phyloP scores from a whole-genome alignment of 106 monocot species.

The Apostasia shenzhenica region DNA sequence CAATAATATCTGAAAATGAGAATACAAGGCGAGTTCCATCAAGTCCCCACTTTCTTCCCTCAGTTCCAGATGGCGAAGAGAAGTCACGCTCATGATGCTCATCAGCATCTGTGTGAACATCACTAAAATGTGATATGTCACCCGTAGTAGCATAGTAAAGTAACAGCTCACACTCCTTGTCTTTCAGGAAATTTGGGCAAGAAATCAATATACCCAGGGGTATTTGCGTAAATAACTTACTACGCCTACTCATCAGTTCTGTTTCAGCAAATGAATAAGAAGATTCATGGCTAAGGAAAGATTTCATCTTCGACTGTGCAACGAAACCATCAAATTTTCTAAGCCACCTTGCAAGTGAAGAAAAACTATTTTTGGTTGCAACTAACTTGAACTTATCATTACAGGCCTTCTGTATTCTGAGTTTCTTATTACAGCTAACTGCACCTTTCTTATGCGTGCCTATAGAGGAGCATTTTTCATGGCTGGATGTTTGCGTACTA shows the following conservation, averaged over 20 bases:
- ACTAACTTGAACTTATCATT: constrained; percentile 16
- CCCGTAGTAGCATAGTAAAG: constrained; percentile 69
- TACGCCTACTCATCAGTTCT: background rate
- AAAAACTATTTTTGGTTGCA: background rate
- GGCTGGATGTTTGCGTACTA: background rate
- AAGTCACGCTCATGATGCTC: constrained; percentile 1
- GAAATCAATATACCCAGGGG: constrained; percentile 56
- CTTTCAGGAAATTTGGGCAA: constrained; percentile 18
- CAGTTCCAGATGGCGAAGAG: background rate
- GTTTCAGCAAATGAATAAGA: constrained; percentile 8
- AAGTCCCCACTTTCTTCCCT: constrained; percentile 22
- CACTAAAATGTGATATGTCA: constrained; percentile 27
- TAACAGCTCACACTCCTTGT: constrained; percentile 39
- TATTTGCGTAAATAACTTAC: constrained; percentile 31
- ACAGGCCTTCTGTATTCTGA: constrained; percentile 29
- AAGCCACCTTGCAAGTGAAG: constrained; percentile 29
- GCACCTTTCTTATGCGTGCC: constrained; percentile 8
- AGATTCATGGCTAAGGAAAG: background rate
- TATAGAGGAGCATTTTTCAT: background rate
- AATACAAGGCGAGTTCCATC: constrained; percentile 52
- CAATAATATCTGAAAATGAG: constrained; percentile 46
- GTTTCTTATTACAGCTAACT: constrained; percentile 28
- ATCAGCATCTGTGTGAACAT: constrained; percentile 8
- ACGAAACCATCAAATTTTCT: constrained; percentile 31
- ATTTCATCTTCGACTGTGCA: constrained; percentile 12